Evolutionary conservation across 768 basidiomycete genomes (phyloP).

Genomic region (Arthromyces matolae): DNA sequence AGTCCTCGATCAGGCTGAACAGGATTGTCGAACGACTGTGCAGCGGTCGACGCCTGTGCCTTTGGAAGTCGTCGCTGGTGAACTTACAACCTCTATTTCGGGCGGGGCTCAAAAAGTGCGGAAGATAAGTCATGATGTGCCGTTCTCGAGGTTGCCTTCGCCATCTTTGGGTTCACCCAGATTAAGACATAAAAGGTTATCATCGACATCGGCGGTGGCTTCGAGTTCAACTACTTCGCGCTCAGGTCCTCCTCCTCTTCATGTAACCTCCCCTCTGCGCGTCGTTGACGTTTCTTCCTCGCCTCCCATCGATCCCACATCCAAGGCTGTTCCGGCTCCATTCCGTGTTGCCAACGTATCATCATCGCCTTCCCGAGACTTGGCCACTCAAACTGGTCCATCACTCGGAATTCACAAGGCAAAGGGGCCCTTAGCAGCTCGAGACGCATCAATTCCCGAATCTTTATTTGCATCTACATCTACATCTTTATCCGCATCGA

Average conservation of each 20-base stretch:
- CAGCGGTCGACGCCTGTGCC: neutral
- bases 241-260: neutral
- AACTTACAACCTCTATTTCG: neutral
- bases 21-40: constrained; percentile 1
- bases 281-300: neutral
- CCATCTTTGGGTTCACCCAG: neutral
- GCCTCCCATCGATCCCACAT: neutral
- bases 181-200: too few relatives aligned
- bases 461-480: too few relatives aligned
- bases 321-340: neutral
- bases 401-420: too few relatives aligned
- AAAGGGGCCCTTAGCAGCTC: too few relatives aligned
- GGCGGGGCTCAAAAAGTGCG: constrained; percentile 11
- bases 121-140: constrained; percentile 11
- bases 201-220: too few relatives aligned
- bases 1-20: constrained; percentile 8
- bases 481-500: too few relatives aligned
- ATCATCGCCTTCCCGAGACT: neutral
- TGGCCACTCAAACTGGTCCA: too few relatives aligned
- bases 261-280: neutral
- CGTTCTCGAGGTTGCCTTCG: constrained; percentile 5
- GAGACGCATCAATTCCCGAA: too few relatives aligned
- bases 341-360: neutral
- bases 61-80: constrained; percentile 3
- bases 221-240: neutral